phyloP scores from a whole-genome alignment of 2,329 filamentous ascomycete species.

The Talaromyces atroroseus region DNA sequence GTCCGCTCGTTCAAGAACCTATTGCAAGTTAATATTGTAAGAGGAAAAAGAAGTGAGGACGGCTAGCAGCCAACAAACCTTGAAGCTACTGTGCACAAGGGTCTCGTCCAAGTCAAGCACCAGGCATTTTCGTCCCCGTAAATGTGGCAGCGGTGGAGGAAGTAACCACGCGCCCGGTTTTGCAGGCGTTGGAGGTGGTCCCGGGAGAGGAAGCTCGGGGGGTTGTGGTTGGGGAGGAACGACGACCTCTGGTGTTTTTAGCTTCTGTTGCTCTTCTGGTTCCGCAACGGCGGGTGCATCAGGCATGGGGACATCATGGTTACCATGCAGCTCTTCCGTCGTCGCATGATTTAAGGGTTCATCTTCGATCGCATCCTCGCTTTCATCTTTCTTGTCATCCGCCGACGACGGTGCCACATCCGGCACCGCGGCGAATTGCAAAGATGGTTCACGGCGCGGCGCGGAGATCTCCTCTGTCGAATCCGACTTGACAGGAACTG shows the following conservation, averaged over 20 bases:
- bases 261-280: slow-evolving; percentile 44
- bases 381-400: slow-evolving; percentile 4
- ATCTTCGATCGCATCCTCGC: slow-evolving; percentile 1
- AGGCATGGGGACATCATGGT: slow-evolving; percentile 59
- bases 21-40: slow-evolving; percentile 16
- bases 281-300: slow-evolving; percentile 46
- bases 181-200: slow-evolving; percentile 40
- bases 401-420: background rate
- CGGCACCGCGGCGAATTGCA: background rate
- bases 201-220: slow-evolving; percentile 48
- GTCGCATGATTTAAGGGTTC: slow-evolving; percentile 4
- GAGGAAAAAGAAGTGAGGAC: slow-evolving; percentile 9
- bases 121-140: slow-evolving; percentile 85
- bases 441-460: slow-evolving; percentile 15
- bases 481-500: background rate
- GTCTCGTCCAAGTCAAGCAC: slow-evolving; percentile 96
- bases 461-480: slow-evolving; percentile 24
- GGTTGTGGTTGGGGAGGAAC: slow-evolving; percentile 43
- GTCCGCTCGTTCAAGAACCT: slow-evolving; percentile 97
- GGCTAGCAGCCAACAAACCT: slow-evolving; percentile 54
- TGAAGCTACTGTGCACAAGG: slow-evolving; percentile 96
- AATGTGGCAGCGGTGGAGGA: slow-evolving; percentile 71
- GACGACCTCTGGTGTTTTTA: slow-evolving; percentile 35
- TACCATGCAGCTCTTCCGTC: slow-evolving; percentile 24
- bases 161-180: slow-evolving; percentile 63